Percentiles rank a stretch among this genome's conserved stretches.
Evolutionary conservation across 805 yeast genomes (phyloP).

Genomic region (Ogataea populi-albae): DNA sequence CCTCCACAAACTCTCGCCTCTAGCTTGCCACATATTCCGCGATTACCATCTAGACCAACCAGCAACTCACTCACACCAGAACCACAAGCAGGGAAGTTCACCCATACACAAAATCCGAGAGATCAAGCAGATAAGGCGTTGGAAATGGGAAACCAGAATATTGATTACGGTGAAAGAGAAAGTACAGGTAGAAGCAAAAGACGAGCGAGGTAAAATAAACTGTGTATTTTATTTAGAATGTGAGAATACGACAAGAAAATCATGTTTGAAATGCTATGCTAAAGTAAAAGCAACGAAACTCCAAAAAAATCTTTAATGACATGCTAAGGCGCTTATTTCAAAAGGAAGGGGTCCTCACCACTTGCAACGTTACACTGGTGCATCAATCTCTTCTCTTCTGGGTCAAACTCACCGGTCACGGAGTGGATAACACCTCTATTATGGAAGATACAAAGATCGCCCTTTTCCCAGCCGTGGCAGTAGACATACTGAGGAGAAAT

Average conservation of each 20-base stretch:
- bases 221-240: not conserved
- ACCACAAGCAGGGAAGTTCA: constrained; percentile 15
- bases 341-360: constrained; percentile 59
- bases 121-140: constrained; percentile 30
- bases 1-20: constrained; percentile 9
- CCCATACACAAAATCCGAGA: constrained; percentile 20
- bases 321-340: constrained; percentile 7
- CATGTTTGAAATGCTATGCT: too few relatives aligned
- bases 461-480: constrained; percentile 79
- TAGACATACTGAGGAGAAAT: constrained; percentile 70
- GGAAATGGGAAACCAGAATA: constrained; percentile 21
- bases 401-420: constrained; percentile 83
- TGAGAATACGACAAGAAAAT: constrained; percentile 3
- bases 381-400: constrained; percentile 79
- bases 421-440: constrained; percentile 92
- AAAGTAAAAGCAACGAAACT: not conserved
- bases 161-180: constrained; percentile 22
- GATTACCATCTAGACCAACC: constrained; percentile 25
- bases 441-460: constrained; percentile 82
- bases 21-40: constrained; percentile 18
- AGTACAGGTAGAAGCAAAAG: constrained; percentile 10
- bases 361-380: constrained; percentile 93
- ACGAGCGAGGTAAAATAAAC: not conserved
- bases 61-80: constrained; percentile 28
- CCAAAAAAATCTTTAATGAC: constrained; percentile 11